Percentiles rank a stretch among this genome's conserved stretches.
phyloP scores from a whole-genome alignment of 805 yeast species.

The Pichia kluyveri region DNA sequence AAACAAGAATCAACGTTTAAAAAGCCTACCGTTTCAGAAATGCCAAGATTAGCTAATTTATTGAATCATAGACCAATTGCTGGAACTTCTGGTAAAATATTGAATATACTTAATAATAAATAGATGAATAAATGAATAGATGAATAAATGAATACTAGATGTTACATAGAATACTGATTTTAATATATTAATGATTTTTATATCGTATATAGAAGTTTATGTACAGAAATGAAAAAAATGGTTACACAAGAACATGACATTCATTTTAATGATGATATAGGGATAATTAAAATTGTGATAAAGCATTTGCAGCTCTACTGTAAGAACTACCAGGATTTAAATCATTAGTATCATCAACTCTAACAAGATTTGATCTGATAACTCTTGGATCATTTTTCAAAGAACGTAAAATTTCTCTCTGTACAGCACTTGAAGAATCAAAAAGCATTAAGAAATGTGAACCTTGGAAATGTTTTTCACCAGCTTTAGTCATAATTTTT shows the following conservation, averaged over 20 bases:
- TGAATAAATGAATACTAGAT: too few relatives aligned
- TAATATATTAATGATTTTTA: too few relatives aligned
- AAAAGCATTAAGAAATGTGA: slow-evolving; percentile 79
- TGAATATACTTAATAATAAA: too few relatives aligned
- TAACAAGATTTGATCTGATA: slow-evolving; percentile 66
- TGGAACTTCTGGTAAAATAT: too few relatives aligned
- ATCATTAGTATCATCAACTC: slow-evolving; percentile 43
- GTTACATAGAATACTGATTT: too few relatives aligned
- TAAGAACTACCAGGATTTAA: slow-evolving; percentile 52
- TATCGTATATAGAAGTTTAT: too few relatives aligned
- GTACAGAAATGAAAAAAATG: neutral
- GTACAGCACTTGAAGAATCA: slow-evolving; percentile 81
- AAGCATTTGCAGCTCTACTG: slow-evolving; percentile 31
- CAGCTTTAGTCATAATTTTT: slow-evolving; percentile 71
- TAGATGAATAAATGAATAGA: too few relatives aligned
- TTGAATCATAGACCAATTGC: too few relatives aligned
- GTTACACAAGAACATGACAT: neutral
- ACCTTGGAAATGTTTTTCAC: slow-evolving; percentile 86
- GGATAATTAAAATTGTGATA: slow-evolving; percentile 6
- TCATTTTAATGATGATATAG: too few relatives aligned
- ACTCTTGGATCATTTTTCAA: slow-evolving; percentile 86
- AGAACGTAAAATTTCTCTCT: slow-evolving; percentile 73
- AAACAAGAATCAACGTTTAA: too few relatives aligned
- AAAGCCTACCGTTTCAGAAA: too few relatives aligned
- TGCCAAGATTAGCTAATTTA: too few relatives aligned